A percentile compares a stretch with the other conserved stretches of the same genome.
Evolutionary conservation across 176 grass and related monocot species (phyloP).

Genomic region (Avena sativa): DNA sequence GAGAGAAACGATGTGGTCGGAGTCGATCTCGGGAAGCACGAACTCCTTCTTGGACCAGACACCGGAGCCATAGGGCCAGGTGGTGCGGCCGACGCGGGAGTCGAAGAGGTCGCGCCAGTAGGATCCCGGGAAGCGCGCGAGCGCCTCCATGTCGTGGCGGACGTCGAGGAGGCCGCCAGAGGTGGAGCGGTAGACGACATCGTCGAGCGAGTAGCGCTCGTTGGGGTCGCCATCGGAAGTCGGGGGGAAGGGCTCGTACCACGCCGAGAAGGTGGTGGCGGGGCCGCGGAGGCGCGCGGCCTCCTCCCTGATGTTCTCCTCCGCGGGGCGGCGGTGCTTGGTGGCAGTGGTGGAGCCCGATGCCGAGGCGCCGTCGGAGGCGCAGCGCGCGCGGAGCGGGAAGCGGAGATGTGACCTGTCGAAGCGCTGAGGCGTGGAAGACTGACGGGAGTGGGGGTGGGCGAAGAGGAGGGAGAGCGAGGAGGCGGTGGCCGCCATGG

Average conservation of each 20-base stretch:
- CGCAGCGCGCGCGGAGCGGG: conserved; percentile 36
- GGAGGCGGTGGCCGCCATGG: conserved; percentile 49
- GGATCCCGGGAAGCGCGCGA: conserved; percentile 61
- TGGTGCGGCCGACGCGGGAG: conserved; percentile 68
- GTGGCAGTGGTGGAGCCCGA: conserved; percentile 33
- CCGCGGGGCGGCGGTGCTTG: conserved; percentile 68
- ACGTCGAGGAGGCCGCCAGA: conserved; percentile 76
- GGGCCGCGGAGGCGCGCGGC: conserved; percentile 52
- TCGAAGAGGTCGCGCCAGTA: conserved; percentile 78
- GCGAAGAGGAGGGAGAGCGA: conserved; percentile 56
- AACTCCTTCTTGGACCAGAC: conserved; percentile 90
- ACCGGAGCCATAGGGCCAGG: conserved; percentile 77
- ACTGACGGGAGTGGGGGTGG: conserved; percentile 45
- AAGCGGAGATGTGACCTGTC: conserved; percentile 5
- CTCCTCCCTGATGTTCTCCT: conserved; percentile 91
- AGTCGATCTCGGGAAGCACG: conserved; percentile 75
- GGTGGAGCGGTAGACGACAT: conserved; percentile 69
- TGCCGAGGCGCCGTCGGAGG: conserved; percentile 40
- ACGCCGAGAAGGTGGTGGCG: conserved; percentile 43
- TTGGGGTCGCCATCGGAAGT: conserved; percentile 38
- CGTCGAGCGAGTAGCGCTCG: conserved; percentile 75
- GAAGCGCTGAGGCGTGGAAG: conserved; percentile 14
- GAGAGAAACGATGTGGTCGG: conserved; percentile 80
- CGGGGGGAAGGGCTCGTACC: conserved; percentile 59
- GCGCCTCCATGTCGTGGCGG: conserved; percentile 67